Percentiles rank a stretch among this genome's conserved stretches.
phyloP scores from a whole-genome alignment of 176 grass and related monocot genomes.

The Melocanna baccifera region DNA sequence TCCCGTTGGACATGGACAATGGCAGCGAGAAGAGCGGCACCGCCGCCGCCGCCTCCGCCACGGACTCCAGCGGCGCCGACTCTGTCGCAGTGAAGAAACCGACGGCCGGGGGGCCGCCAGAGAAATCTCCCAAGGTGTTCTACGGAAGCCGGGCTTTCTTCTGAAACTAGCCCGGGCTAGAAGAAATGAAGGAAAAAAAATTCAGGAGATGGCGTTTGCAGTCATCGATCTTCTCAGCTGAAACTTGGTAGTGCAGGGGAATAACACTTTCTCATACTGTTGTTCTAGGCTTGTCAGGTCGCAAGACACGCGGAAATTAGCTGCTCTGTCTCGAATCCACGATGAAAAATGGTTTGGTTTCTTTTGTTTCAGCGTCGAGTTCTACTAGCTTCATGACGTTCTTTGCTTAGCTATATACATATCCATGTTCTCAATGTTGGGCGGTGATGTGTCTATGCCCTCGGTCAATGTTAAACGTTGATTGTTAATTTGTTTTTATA shows the following conservation, averaged over 20 bases:
- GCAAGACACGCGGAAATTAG: slow-evolving; percentile 30
- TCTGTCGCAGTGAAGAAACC: slow-evolving; percentile 41
- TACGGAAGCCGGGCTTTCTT: slow-evolving; percentile 99
- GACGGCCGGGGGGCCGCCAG: slow-evolving; percentile 32
- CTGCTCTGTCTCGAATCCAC: slow-evolving; percentile 32
- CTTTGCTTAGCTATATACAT: background rate
- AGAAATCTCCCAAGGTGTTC: slow-evolving; percentile 86
- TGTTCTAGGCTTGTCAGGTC: slow-evolving; percentile 47
- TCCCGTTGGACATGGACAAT: slow-evolving; percentile 71
- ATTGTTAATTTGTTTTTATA: no score
- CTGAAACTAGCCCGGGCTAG: slow-evolving; percentile 12
- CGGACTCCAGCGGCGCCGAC: slow-evolving; percentile 46
- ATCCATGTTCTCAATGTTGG: background rate
- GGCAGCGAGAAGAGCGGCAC: slow-evolving; percentile 24
- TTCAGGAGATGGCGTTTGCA: slow-evolving; percentile 39
- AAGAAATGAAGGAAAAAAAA: slow-evolving; percentile 14
- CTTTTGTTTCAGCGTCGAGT: background rate
- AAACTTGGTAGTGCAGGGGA: slow-evolving; percentile 43
- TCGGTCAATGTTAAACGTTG: no score
- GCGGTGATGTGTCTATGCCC: background rate
- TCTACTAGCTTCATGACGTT: background rate
- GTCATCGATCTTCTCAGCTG: slow-evolving; percentile 42
- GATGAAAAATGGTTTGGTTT: slow-evolving; percentile 37
- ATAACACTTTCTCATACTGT: slow-evolving; percentile 49
- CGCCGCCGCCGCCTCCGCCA: background rate